A percentile compares a stretch with the other conserved stretches of the same genome.
These are phyloP conservation scores for Trametes cinnabarina DNA, from an alignment of 768 basidiomycete species.

Conservation along the genomic window DNA sequence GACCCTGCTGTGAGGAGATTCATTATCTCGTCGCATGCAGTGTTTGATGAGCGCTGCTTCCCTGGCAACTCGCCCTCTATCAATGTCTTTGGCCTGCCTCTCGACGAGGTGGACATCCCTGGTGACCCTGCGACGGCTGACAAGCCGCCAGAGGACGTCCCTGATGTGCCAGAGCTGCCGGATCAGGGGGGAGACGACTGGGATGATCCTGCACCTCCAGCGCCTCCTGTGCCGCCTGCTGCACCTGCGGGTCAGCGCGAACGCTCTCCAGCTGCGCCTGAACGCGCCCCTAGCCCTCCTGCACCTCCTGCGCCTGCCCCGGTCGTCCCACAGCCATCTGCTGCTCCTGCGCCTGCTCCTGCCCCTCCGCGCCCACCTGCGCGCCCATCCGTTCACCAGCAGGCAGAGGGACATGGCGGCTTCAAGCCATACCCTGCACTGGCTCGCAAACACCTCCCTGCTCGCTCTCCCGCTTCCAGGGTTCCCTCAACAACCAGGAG, in stretches of 20 bases:
- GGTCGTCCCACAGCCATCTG: neutral
- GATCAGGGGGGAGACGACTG: too few species aligned
- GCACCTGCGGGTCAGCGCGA: too few species aligned
- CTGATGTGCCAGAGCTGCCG: too few species aligned
- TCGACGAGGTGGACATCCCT: too few species aligned
- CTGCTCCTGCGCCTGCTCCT: neutral
- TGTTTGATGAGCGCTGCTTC: conserved; percentile 7
- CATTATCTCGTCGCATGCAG: conserved; percentile 13
- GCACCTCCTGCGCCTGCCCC: neutral
- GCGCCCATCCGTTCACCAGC: conserved; percentile 1
- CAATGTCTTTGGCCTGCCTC: too few species aligned
- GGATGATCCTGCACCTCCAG: too few species aligned
- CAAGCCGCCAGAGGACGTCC: too few species aligned
- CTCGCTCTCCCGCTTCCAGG: neutral
- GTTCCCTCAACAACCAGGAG: conserved; percentile 3
- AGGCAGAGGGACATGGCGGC: neutral
- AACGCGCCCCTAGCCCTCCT: too few species aligned
- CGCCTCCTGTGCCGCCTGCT: too few species aligned
- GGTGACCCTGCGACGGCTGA: too few species aligned
- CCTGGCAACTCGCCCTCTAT: conserved; percentile 4
- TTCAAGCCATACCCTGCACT: conserved; percentile 2
- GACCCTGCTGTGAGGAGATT: conserved; percentile 14
- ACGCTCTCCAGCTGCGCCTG: too few species aligned
- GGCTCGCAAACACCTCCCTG: conserved; percentile 6
- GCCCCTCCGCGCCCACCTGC: conserved; percentile 1